Evolutionary conservation across 768 basidiomycete genomes (phyloP).

Genomic region (Ramaria sp.): DNA sequence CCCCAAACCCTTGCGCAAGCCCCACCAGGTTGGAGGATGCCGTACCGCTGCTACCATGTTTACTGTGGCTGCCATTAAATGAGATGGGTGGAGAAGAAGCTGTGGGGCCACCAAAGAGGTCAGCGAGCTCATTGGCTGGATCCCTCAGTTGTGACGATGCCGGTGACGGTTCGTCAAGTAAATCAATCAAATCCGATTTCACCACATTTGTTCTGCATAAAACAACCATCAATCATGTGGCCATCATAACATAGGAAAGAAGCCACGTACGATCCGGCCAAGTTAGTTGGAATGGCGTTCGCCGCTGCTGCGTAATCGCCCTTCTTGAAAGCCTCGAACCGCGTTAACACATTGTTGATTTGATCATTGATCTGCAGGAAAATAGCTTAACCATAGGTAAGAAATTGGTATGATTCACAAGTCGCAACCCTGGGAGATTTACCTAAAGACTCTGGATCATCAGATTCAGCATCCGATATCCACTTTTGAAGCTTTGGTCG

Average conservation of each 20-base stretch:
- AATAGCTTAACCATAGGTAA: constrained; percentile 44
- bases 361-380: constrained; percentile 96
- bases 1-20: constrained; percentile 20
- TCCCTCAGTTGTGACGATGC: constrained; percentile 13
- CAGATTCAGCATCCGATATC: constrained; percentile 87
- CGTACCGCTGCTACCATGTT: constrained; percentile 8
- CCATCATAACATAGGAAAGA: background rate
- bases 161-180: constrained; percentile 44
- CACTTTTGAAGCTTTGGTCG: constrained; percentile 96
- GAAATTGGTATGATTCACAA: background rate
- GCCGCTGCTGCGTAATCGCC: constrained; percentile 72
- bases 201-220: constrained; percentile 18
- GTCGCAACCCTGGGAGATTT: constrained; percentile 15
- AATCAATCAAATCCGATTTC: constrained; percentile 58
- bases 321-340: constrained; percentile 88
- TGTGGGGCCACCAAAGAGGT: constrained; percentile 37
- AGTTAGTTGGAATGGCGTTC: constrained; percentile 58
- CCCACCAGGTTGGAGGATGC: background rate
- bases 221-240: background rate
- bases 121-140: constrained; percentile 46
- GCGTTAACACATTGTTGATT: constrained; percentile 83
- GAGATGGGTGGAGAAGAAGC: constrained; percentile 6
- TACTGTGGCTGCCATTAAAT: background rate
- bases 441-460: constrained; percentile 88
- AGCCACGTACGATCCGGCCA: constrained; percentile 21